Evolutionary conservation across 2,329 filamentous ascomycete species (phyloP), one percentile per base, ranked within the genome.

Genomic region (Aspergillus pseudoviridinutans): DNA sequence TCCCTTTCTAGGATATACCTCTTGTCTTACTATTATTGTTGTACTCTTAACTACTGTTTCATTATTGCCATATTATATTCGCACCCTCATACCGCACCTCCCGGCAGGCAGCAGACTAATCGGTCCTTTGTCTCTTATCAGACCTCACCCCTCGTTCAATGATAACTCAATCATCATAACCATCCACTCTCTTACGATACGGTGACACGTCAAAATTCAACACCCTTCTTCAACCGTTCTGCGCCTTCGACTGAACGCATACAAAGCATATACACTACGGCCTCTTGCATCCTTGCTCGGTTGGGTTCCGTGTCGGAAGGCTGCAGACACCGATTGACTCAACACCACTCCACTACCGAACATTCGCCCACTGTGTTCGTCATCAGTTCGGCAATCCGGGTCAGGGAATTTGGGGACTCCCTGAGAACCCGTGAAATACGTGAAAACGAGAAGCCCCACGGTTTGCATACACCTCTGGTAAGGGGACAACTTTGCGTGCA

Each of bases 81-180:
- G 14, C 32, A 6, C 14, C 32, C 32, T 38, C 17, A 35, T 46
- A 46, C 22, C 5, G 27, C 44, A 25, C 22, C 57, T 17, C 52
- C 42, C 50, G 46, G 49, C 49, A 61, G 42, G 42, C 42, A 46
- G 42, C 49, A 56, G 29, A 61, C 59, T 61, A 59, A 61, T 55
- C 52, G 49, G 51, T 61, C 46, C 54, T 57, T 56, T 57, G 44
- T 49, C 51, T 57, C 28, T 44, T 51, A 51, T 38, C 51, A 59
- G 57, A 57, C 57, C 59, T 57, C 57, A 52, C 35, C 57, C 52
- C 54, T 61, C 54, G 50, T 50, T 61, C 47, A 57, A 42, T 53
- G 56, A 60, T 41, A 42, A 50, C 58, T 44, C 17, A 20, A 38
- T 22, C 49, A 47, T 38, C 32, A 5, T 47, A 51, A 50, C 38